Evolutionary conservation across 2,329 filamentous ascomycete genomes (phyloP).

Genomic region (Fusarium coffeatum): DNA sequence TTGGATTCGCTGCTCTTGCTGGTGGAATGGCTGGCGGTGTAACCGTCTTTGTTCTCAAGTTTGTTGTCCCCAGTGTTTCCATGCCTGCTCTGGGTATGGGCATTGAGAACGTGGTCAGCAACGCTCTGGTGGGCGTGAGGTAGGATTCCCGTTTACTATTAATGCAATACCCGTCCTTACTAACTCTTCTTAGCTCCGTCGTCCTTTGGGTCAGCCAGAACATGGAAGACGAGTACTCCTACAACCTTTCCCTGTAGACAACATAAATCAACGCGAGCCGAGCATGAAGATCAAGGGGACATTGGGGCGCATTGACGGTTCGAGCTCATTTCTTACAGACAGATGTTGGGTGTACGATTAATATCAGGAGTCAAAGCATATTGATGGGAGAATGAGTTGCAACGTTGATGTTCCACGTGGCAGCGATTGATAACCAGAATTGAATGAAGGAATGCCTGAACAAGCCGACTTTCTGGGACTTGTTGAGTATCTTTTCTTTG

Average conservation of each 20-base stretch:
- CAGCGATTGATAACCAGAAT: constrained; percentile 1
- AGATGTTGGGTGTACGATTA: constrained; percentile 33
- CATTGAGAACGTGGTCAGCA: constrained; percentile 73
- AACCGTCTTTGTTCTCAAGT: constrained; percentile 75
- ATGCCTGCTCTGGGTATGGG: constrained; percentile 74
- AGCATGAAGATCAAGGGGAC: constrained; percentile 1
- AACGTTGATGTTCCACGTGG: not conserved
- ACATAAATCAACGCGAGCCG: not conserved
- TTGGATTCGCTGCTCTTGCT: constrained; percentile 73
- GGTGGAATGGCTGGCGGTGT: constrained; percentile 77
- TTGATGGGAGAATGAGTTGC: constrained; percentile 11
- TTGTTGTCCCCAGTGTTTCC: constrained; percentile 65
- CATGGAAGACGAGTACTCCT: constrained; percentile 78
- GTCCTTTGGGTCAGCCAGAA: constrained; percentile 77
- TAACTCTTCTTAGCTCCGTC: constrained; percentile 61
- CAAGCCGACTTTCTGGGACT: not conserved
- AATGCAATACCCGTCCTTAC: not conserved
- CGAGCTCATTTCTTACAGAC: constrained; percentile 4
- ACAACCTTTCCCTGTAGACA: constrained; percentile 70
- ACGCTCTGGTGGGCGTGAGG: constrained; percentile 71
- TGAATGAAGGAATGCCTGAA: constrained; percentile 1
- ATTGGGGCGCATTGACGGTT: constrained; percentile 20
- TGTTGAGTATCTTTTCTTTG: constrained; percentile 7
- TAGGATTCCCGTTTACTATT: constrained; percentile 48
- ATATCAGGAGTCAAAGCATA: constrained; percentile 9